A percentile compares a stretch with the other conserved stretches of the same genome.
phyloP scores from a whole-genome alignment of 2,329 filamentous ascomycete species.

The Pyrenophora tritici-repentis region DNA sequence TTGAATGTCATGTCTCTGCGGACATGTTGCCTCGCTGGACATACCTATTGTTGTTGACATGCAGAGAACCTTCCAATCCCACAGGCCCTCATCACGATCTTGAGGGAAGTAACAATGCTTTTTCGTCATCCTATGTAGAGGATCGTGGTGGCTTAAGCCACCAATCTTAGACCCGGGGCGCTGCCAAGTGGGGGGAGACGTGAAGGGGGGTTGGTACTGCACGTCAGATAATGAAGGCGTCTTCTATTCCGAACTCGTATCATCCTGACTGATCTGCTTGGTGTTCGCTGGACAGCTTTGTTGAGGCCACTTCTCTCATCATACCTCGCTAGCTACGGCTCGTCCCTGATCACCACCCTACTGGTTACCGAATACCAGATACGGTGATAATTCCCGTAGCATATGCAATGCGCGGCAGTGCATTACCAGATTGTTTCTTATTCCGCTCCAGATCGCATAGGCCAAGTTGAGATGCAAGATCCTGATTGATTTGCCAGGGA shows the following conservation, averaged over 20 bases:
- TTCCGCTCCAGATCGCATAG: not conserved
- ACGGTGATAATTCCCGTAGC: not conserved
- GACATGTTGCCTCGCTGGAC: not conserved
- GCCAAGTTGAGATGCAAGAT: not conserved
- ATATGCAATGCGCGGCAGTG: not conserved
- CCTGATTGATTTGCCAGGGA: not conserved
- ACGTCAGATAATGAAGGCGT: no score
- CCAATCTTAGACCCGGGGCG: no score
- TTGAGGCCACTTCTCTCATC: not conserved
- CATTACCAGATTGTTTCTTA: not conserved
- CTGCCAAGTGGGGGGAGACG: no score
- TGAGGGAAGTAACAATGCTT: no score
- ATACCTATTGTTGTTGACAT: not conserved
- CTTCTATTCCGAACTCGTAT: not conserved
- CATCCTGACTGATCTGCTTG: not conserved
- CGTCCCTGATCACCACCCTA: constrained; percentile 4
- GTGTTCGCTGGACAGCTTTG: not conserved
- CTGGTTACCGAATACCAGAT: constrained; percentile 4
- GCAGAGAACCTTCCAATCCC: no score
- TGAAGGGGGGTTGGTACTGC: no score
- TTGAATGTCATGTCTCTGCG: not conserved
- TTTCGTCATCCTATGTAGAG: no score
- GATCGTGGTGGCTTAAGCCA: no score
- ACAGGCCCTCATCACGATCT: no score
- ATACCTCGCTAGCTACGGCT: constrained; percentile 19